phyloP scores from a whole-genome alignment of 345 rosid species.

The sweet orange (Citrus sinensis) region DNA sequence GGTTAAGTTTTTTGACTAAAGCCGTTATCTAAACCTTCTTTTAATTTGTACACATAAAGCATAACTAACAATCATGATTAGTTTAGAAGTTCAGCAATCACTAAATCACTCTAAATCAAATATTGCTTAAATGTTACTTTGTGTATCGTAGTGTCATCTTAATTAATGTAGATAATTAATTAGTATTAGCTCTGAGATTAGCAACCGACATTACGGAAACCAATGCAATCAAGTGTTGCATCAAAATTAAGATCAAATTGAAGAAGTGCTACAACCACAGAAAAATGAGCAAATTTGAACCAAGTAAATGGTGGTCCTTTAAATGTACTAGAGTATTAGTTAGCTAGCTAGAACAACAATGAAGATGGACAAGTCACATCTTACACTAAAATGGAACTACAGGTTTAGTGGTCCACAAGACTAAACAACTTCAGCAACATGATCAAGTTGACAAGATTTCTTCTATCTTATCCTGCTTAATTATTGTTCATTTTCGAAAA shows the following conservation, averaged over 20 bases:
- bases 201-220: background rate
- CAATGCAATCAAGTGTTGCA: background rate
- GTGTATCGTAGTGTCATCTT: background rate
- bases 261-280: conserved; percentile 14
- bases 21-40: background rate
- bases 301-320: conserved; percentile 31
- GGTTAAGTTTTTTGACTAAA: background rate
- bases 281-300: conserved; percentile 23
- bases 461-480: background rate
- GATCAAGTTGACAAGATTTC: conserved; percentile 4
- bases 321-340: conserved; percentile 7
- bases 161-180: background rate
- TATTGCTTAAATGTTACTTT: background rate
- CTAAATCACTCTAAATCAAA: background rate
- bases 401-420: conserved; percentile 23
- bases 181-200: background rate
- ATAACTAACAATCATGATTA: background rate
- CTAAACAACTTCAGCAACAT: conserved; percentile 2
- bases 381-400: conserved; percentile 26
- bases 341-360: conserved; percentile 5
- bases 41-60: too few species aligned
- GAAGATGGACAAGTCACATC: conserved; percentile 46
- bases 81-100: background rate
- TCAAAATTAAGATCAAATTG: background rate
- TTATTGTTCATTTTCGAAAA: background rate